Evolutionary conservation across 495 filamentous ascomycete species (phyloP).

Genomic region (Podospora conica): DNA sequence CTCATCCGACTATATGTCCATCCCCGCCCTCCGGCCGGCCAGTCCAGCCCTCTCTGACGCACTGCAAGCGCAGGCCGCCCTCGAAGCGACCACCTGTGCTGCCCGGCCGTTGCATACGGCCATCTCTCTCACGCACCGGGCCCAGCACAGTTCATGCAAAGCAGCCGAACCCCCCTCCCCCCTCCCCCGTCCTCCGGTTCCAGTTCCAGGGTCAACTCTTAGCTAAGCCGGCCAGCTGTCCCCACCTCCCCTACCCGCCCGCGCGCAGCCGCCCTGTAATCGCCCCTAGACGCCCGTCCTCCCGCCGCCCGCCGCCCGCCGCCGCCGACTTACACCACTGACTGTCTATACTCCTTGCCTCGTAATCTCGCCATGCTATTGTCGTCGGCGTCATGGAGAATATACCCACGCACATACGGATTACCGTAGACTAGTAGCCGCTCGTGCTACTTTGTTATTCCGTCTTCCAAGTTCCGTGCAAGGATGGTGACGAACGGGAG

Average conservation of each 20-base stretch:
- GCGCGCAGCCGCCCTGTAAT: background rate
- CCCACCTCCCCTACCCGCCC: background rate
- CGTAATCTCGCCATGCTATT: background rate
- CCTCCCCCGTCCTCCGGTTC: background rate
- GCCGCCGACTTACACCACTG: background rate
- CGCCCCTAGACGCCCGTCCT: background rate
- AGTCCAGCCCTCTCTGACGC: background rate
- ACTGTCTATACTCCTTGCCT: too few species aligned
- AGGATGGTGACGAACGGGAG: background rate
- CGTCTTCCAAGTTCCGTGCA: too few species aligned
- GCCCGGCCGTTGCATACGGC: background rate
- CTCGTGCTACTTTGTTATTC: background rate
- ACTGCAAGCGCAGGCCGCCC: background rate
- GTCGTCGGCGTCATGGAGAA: background rate
- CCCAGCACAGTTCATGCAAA: background rate
- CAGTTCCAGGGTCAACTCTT: background rate
- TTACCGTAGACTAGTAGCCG: too few species aligned
- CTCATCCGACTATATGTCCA: background rate
- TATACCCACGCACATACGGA: too few species aligned
- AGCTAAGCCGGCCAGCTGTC: background rate
- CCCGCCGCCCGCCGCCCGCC: too few species aligned
- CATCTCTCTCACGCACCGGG: background rate
- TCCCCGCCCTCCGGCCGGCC: background rate
- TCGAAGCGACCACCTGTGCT: background rate
- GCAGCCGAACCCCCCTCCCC: background rate